Percentiles rank a stretch among this genome's conserved stretches.
Conservation (phyloP, 306 rosid species). For the Prunus fruticosa region DNA sequence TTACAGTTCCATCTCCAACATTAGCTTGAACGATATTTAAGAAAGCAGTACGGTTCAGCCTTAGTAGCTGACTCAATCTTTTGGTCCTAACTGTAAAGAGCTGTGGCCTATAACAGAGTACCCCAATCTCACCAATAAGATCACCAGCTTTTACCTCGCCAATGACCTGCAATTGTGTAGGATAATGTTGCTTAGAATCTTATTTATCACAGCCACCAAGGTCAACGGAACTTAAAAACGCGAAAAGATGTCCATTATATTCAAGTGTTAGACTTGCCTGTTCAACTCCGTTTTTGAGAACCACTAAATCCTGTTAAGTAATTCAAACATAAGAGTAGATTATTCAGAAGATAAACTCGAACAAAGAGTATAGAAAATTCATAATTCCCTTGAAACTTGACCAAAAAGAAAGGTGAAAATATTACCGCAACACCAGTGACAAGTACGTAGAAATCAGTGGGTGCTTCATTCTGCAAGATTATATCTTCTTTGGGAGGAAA, state of each 20-base stretch:
- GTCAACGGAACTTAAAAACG: not conserved
- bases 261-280: conserved; percentile 50
- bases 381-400: not conserved
- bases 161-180: conserved; percentile 51
- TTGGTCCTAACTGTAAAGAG: conserved; percentile 84
- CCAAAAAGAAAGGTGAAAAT: conserved; percentile 4
- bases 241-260: not conserved
- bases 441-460: conserved; percentile 86
- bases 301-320: conserved; percentile 58
- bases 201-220: not conserved
- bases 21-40: conserved; percentile 78
- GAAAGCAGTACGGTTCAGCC: conserved; percentile 74
- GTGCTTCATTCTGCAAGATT: conserved; percentile 92
- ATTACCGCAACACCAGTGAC: conserved; percentile 90
- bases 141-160: conserved; percentile 79
- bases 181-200: conserved; percentile 9
- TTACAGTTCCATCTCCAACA: conserved; percentile 84
- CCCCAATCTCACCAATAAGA: conserved; percentile 86
- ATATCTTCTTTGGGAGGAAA: conserved; percentile 98
- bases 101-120: conserved; percentile 88
- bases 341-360: not conserved
- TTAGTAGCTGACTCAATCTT: conserved; percentile 70
- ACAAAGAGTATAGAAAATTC: not conserved
- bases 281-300: conserved; percentile 67
- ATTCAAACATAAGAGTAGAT: conserved; percentile 19